A percentile compares a stretch with the other conserved stretches of the same genome.
phyloP scores from a whole-genome alignment of 176 grass and related monocot genomes.

The Musa beccarii region DNA sequence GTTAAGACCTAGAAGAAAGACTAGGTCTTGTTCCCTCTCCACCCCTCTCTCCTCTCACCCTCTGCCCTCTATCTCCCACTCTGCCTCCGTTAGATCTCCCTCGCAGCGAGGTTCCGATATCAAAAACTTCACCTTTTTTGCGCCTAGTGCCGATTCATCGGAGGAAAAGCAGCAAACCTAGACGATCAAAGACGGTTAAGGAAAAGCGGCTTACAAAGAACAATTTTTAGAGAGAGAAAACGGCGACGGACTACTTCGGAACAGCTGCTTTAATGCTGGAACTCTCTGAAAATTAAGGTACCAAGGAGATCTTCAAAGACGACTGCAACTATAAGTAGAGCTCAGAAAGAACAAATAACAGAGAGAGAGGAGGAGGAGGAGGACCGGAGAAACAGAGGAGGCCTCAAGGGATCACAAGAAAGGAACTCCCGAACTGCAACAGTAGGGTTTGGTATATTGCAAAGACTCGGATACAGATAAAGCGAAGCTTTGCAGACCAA shows the following conservation, averaged over 20 bases:
- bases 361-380: not conserved
- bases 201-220: not conserved
- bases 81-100: constrained; percentile 15
- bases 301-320: not conserved
- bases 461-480: not conserved
- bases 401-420: not conserved
- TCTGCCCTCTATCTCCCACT: not conserved
- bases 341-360: no score
- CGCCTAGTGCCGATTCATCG: not conserved
- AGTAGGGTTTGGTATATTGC: no score
- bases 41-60: not conserved
- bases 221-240: not conserved
- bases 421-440: not conserved
- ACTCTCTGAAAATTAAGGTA: not conserved
- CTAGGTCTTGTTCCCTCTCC: constrained; percentile 5
- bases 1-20: constrained; percentile 2
- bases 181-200: not conserved
- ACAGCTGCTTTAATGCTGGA: not conserved
- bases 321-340: not conserved
- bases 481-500: not conserved
- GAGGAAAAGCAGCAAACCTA: not conserved
- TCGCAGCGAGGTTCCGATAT: not conserved
- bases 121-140: not conserved
- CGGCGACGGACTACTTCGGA: not conserved
- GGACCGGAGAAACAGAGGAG: not conserved